Conservation (phyloP, 1,139 yeast species). For the Scheffersomyces parashehatae region DNA sequence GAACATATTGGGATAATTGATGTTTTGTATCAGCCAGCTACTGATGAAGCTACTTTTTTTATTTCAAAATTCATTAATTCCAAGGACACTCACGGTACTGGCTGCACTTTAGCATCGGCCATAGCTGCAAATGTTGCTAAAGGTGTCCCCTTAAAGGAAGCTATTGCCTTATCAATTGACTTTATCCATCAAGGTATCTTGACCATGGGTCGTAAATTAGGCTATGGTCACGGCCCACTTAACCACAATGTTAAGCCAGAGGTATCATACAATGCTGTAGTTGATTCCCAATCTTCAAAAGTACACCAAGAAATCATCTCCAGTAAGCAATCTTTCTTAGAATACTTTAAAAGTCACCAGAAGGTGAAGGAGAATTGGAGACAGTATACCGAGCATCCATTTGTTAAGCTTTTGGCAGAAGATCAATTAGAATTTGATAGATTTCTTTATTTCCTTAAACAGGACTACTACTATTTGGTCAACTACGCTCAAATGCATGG, state of each 20-base stretch:
- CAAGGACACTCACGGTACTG: slow-evolving; percentile 81
- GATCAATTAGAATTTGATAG: slow-evolving; percentile 50
- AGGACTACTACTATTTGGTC: slow-evolving; percentile 69
- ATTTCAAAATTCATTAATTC: slow-evolving; percentile 52
- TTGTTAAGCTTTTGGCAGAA: slow-evolving; percentile 54
- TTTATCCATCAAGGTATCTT: slow-evolving; percentile 69
- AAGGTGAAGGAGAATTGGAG: slow-evolving; percentile 57
- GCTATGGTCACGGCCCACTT: slow-evolving; percentile 72
- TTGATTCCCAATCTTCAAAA: slow-evolving; percentile 1
- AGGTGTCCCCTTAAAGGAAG: slow-evolving; percentile 41
- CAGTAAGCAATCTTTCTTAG: slow-evolving; percentile 30
- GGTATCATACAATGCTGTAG: slow-evolving; percentile 8
- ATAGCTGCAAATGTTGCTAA: slow-evolving; percentile 75
- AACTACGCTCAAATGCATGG: slow-evolving; percentile 73
- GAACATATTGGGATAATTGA: slow-evolving; percentile 47
- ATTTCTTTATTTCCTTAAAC: slow-evolving; percentile 63
- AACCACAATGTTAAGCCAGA: slow-evolving; percentile 48
- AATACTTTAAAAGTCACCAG: slow-evolving; percentile 59
- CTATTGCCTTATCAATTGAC: slow-evolving; percentile 59
- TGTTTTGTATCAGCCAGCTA: slow-evolving; percentile 53
- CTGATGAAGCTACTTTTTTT: slow-evolving; percentile 41
- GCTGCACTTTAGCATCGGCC: slow-evolving; percentile 84
- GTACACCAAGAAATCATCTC: slow-evolving; percentile 1
- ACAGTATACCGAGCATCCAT: slow-evolving; percentile 60
- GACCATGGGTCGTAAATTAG: slow-evolving; percentile 35